Evolutionary conservation across 805 yeast genomes (phyloP).

Genomic region (Candida awuae): DNA sequence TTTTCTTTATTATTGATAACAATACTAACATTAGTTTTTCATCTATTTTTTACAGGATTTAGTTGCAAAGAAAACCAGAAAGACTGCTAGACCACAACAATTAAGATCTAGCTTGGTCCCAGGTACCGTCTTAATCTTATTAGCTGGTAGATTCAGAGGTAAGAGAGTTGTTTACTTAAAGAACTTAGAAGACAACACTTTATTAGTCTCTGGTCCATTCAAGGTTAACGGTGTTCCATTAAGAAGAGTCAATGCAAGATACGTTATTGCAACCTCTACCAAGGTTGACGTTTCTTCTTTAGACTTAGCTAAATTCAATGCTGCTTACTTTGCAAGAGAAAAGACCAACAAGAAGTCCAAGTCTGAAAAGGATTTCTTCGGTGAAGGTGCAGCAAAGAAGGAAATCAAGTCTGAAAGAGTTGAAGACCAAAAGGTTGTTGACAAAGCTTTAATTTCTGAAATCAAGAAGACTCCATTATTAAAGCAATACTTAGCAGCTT

Average conservation of each 20-base stretch:
- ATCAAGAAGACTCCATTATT: conserved; percentile 96
- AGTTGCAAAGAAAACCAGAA: conserved; percentile 81
- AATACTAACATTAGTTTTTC: conserved; percentile 6
- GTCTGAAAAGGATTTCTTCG: conserved; percentile 89
- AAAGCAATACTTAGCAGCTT: conserved; percentile 90
- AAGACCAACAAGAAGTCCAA: conserved; percentile 73
- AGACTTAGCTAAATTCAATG: conserved; percentile 85
- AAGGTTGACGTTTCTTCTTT: conserved; percentile 71
- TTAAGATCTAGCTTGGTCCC: conserved; percentile 94
- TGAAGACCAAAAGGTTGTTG: conserved; percentile 94
- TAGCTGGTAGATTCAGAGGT: conserved; percentile 99
- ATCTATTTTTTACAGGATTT: conserved; percentile 48
- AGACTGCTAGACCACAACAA: conserved; percentile 87
- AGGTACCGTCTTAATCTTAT: conserved; percentile 94
- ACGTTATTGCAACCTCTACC: conserved; percentile 98
- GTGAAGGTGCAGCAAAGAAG: conserved; percentile 67
- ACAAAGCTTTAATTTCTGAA: conserved; percentile 84
- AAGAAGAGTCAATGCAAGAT: conserved; percentile 98
- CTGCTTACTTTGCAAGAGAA: conserved; percentile 94
- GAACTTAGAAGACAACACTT: conserved; percentile 95
- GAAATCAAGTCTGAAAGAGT: conserved; percentile 89
- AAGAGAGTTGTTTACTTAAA: conserved; percentile 98
- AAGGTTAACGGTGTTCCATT: conserved; percentile 99
- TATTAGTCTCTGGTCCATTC: conserved; percentile 98
- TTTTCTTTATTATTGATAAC: neutral